Evolutionary conservation across 305 asterid genomes (phyloP).

Genomic region (Solanum hybrid): DNA sequence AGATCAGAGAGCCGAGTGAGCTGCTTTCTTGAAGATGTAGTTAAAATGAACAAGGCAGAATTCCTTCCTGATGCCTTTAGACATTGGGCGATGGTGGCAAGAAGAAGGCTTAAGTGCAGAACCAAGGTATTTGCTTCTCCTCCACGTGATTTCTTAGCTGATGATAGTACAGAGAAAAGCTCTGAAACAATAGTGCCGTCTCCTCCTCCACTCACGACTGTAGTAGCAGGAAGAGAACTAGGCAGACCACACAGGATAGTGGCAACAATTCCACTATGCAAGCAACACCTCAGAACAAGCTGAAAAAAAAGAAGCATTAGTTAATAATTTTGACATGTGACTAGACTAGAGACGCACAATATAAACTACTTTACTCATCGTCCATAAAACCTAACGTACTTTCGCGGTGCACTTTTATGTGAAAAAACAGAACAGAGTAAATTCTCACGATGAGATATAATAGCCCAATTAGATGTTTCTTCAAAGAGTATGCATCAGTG

Average conservation of each 20-base stretch:
- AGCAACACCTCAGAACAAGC: constrained; percentile 80
- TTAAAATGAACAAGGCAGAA: constrained; percentile 80
- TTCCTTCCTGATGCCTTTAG: constrained; percentile 82
- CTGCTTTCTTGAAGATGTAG: constrained; percentile 86
- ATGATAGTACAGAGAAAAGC: constrained; percentile 71
- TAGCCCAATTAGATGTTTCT: neutral
- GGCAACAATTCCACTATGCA: constrained; percentile 52
- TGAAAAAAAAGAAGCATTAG: constrained; percentile 24
- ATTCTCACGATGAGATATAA: neutral
- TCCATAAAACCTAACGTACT: neutral
- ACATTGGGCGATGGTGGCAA: constrained; percentile 70
- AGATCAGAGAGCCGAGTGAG: constrained; percentile 68
- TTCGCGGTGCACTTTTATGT: neutral
- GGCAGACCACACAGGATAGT: constrained; percentile 87
- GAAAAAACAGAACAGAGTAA: neutral
- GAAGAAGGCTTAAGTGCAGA: constrained; percentile 71
- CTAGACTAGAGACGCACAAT: neutral
- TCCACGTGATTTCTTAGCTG: constrained; percentile 54
- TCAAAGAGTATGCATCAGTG: neutral
- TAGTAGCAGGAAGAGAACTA: constrained; percentile 74
- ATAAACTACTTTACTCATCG: neutral
- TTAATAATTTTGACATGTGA: neutral
- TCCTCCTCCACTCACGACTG: constrained; percentile 94
- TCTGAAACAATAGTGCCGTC: constrained; percentile 91
- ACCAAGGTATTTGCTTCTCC: constrained; percentile 65